phyloP scores from a whole-genome alignment of 106 monocot species.

The Dactylorhiza incarnata region DNA sequence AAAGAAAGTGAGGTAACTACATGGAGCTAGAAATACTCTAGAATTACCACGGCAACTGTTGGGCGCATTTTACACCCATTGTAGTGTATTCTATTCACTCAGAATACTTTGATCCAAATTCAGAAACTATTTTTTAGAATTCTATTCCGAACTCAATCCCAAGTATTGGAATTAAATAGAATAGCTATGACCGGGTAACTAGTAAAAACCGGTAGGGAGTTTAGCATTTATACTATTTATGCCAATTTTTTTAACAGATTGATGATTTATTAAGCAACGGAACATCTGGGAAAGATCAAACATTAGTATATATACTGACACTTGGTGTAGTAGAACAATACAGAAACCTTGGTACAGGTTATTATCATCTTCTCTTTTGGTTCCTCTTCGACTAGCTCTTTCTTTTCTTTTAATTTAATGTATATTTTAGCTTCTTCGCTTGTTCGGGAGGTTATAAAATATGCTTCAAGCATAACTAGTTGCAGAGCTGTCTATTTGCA shows the following conservation, averaged over 20 bases:
- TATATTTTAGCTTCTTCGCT: conserved; percentile 70
- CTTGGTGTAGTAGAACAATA: conserved; percentile 86
- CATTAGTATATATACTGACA: conserved; percentile 85
- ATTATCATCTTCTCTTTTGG: conserved; percentile 16
- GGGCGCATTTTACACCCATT: no score
- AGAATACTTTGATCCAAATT: no score
- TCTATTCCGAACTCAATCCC: no score
- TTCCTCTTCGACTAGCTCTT: conserved; percentile 7
- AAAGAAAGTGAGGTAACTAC: conserved; percentile 95
- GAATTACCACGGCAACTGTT: no score
- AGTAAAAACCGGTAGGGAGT: not conserved
- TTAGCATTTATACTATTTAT: conserved; percentile 4
- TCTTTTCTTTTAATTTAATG: no score
- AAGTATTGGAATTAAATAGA: no score
- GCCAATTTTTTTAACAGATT: conserved; percentile 38
- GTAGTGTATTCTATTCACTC: no score
- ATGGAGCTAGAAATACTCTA: no score
- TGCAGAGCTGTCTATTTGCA: conserved; percentile 91
- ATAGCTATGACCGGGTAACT: no score
- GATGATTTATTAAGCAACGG: conserved; percentile 59
- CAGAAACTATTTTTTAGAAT: no score
- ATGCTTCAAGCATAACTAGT: conserved; percentile 59
- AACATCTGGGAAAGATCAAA: conserved; percentile 59
- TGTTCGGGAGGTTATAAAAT: conserved; percentile 86
- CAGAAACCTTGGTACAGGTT: conserved; percentile 90